Evolutionary conservation across 192 early-diverging fungal species (phyloP).

Genomic region (Coemansia guatemalensis): DNA sequence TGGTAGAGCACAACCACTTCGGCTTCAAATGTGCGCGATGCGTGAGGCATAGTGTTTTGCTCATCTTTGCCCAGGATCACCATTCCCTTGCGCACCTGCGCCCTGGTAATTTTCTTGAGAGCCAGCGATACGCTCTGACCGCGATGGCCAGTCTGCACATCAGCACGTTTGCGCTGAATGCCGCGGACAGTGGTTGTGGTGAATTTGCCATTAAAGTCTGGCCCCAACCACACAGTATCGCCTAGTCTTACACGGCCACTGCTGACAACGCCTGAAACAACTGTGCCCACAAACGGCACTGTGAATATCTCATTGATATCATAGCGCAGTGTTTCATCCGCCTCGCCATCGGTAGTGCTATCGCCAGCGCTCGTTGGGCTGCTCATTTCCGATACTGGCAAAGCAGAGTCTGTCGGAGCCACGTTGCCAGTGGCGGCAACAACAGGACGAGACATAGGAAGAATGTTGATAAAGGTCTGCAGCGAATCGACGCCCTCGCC

Average conservation of each 20-base stretch:
- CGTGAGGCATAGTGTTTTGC: slow-evolving; percentile 10
- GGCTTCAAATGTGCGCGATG: slow-evolving; percentile 76
- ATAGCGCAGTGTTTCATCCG: slow-evolving; percentile 62
- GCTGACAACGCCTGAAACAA: slow-evolving; percentile 79
- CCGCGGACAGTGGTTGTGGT: slow-evolving; percentile 73
- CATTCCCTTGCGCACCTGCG: slow-evolving; percentile 74
- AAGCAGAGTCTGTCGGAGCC: background rate
- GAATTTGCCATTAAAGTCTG: slow-evolving; percentile 82
- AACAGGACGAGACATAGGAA: slow-evolving; percentile 52
- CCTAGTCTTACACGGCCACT: slow-evolving; percentile 76
- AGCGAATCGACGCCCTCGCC: slow-evolving; percentile 76
- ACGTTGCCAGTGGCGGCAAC: background rate
- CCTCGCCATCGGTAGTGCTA: background rate
- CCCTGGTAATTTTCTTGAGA: slow-evolving; percentile 79
- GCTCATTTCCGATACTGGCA: too few relatives aligned
- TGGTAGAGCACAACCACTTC: slow-evolving; percentile 91
- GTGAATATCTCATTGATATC: slow-evolving; percentile 89
- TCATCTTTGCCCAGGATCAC: slow-evolving; percentile 33
- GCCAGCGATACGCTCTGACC: slow-evolving; percentile 87
- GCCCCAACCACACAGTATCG: slow-evolving; percentile 81
- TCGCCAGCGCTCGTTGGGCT: background rate
- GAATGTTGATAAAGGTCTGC: slow-evolving; percentile 80
- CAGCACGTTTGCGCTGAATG: slow-evolving; percentile 87
- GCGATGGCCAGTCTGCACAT: slow-evolving; percentile 70
- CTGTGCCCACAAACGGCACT: slow-evolving; percentile 90